Conservation (phyloP, 495 filamentous ascomycete species). For the Ramalina peruviana region DNA sequence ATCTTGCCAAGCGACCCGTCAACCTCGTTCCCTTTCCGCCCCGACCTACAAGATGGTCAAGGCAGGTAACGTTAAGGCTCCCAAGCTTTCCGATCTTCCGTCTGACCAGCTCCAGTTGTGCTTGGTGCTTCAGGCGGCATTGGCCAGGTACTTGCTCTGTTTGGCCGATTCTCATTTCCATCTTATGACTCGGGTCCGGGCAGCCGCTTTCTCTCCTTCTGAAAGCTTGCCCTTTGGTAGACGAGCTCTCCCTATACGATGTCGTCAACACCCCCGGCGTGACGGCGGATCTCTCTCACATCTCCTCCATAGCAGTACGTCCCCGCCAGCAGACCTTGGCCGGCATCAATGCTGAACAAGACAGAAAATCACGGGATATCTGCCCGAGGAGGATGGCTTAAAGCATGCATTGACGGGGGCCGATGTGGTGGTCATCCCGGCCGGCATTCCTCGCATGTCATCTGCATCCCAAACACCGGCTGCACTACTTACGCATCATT, state of each 20-base stretch:
- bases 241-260: constrained; percentile 94
- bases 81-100: neutral
- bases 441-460: constrained; percentile 85
- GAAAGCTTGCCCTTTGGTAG: constrained; percentile 71
- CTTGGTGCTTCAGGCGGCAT: constrained; percentile 95
- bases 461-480: neutral
- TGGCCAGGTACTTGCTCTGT: constrained; percentile 57
- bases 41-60: constrained; percentile 59
- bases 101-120: constrained; percentile 51
- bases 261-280: constrained; percentile 97
- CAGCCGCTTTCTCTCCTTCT: constrained; percentile 92
- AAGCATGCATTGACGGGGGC: constrained; percentile 78
- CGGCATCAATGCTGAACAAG: constrained; percentile 5
- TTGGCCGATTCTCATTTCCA: neutral
- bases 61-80: constrained; percentile 45
- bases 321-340: neutral
- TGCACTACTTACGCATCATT: constrained; percentile 12
- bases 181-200: neutral
- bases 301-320: constrained; percentile 82
- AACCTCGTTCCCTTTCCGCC: neutral
- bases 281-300: constrained; percentile 89
- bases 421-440: constrained; percentile 91
- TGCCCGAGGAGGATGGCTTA: constrained; percentile 80
- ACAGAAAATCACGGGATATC: constrained; percentile 81
- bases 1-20: constrained; percentile 19